A percentile compares a stretch with the other conserved stretches of the same genome.
These are phyloP conservation scores for Vickermania ingenoplastis DNA, from an alignment of 208 protist species.

Conservation along the genomic window DNA sequence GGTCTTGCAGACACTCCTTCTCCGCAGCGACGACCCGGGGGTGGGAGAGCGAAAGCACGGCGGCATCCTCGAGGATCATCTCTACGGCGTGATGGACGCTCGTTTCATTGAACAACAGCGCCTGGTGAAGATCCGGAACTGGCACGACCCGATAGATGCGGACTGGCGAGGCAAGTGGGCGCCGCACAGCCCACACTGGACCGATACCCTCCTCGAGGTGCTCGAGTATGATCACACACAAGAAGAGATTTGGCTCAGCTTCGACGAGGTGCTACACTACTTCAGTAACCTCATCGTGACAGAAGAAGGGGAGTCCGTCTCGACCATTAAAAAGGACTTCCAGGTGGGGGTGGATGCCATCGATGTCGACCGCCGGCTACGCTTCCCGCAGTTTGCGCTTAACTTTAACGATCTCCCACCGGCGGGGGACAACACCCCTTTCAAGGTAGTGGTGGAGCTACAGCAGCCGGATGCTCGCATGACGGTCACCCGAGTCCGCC, in stretches of 20 bases:
- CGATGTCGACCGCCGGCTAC: conserved; percentile 8
- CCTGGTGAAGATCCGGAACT: conserved; percentile 73
- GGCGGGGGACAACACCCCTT: conserved; percentile 6
- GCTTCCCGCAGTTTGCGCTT: conserved; percentile 50
- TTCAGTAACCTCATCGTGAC: conserved; percentile 70
- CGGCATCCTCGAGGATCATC: conserved; percentile 59
- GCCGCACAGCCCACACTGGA: conserved; percentile 34
- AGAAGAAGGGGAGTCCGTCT: conserved; percentile 12
- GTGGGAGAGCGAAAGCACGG: conserved; percentile 30
- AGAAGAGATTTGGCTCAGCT: conserved; percentile 57
- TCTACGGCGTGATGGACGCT: conserved; percentile 73
- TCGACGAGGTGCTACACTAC: conserved; percentile 82
- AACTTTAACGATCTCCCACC: conserved; percentile 21
- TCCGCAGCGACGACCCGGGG: conserved; percentile 24
- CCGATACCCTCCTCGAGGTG: conserved; percentile 25
- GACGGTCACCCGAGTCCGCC: conserved; percentile 34
- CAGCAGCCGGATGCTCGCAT: conserved; percentile 69
- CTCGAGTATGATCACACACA: conserved; percentile 33
- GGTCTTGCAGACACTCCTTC: conserved; percentile 36
- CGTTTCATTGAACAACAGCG: conserved; percentile 63
- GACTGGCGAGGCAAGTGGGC: conserved; percentile 65
- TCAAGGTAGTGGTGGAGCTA: conserved; percentile 50
- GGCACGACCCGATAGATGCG: conserved; percentile 18
- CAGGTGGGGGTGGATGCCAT: conserved; percentile 5
- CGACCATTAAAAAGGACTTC: conserved; percentile 14